Percentiles rank a stretch among this genome's conserved stretches.
Evolutionary conservation across 225 moss, liverwort and hornwort genomes (phyloP).

Genomic region (Physcomitrellopsis africana): DNA sequence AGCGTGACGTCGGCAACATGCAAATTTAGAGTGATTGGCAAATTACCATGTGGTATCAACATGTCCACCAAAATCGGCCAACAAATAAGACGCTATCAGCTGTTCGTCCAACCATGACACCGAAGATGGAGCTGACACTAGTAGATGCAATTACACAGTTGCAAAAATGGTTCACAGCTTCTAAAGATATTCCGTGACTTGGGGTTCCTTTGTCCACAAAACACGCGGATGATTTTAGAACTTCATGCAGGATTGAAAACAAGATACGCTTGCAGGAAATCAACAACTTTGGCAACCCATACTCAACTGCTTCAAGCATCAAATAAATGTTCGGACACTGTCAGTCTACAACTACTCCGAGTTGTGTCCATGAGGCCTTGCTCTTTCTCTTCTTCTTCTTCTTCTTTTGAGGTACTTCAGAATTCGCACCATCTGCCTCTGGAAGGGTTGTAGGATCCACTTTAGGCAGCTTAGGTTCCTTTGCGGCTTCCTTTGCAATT

Average conservation of each 20-base stretch:
- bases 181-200: neutral
- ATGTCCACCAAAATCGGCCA: no score
- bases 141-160: neutral
- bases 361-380: slow-evolving; percentile 31
- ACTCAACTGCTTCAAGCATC: neutral
- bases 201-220: neutral
- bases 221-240: neutral
- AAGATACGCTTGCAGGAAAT: neutral
- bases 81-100: neutral
- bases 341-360: slow-evolving; percentile 43
- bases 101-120: neutral
- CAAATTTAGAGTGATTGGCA: no score
- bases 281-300: neutral
- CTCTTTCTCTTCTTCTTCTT: slow-evolving; percentile 48
- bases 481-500: slow-evolving; percentile 42
- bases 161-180: neutral
- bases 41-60: no score
- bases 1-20: no score
- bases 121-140: neutral
- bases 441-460: slow-evolving; percentile 21
- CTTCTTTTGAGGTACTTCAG: slow-evolving; percentile 30
- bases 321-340: neutral
- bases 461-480: slow-evolving; percentile 36
- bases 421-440: slow-evolving; percentile 8
- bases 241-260: neutral